Percentiles rank a stretch among this genome's conserved stretches.
phyloP scores from a whole-genome alignment of 305 asterid genomes.

The Fraxinus paxiana region DNA sequence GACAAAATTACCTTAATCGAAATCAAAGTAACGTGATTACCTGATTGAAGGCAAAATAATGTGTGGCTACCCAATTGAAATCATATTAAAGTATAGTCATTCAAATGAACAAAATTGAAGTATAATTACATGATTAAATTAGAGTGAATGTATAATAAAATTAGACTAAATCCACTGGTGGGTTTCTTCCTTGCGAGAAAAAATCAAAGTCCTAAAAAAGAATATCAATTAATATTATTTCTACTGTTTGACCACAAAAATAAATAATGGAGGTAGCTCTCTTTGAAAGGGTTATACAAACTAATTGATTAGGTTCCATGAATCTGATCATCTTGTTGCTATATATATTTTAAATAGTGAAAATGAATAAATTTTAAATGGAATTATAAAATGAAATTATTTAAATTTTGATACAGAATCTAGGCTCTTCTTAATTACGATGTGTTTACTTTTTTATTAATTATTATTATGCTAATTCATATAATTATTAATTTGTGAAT shows the following conservation, averaged over 20 bases:
- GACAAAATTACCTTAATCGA: no score
- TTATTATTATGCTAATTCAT: neutral
- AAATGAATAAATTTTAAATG: neutral
- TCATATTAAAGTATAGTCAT: no score
- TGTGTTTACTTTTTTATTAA: neutral
- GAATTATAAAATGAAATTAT: neutral
- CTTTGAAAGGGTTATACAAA: slow-evolving; percentile 16
- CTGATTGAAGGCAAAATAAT: no score
- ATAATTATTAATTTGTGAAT: neutral
- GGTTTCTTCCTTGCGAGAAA: neutral
- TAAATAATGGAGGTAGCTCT: neutral
- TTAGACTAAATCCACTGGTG: neutral
- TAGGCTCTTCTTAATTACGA: no score
- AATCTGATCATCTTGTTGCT: slow-evolving; percentile 14
- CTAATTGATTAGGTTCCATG: slow-evolving; percentile 19
- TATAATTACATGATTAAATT: no score
- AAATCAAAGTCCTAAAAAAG: neutral
- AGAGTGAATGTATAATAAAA: no score
- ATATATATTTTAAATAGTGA: neutral
- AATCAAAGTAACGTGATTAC: no score
- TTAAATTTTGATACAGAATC: neutral
- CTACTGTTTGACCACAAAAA: neutral
- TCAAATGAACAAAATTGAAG: no score
- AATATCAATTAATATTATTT: no score
- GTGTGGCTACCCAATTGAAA: no score